These are phyloP conservation scores for Scenedesmus sp. DNA, from an alignment of 163 green algal species.

Conservation along the genomic window DNA sequence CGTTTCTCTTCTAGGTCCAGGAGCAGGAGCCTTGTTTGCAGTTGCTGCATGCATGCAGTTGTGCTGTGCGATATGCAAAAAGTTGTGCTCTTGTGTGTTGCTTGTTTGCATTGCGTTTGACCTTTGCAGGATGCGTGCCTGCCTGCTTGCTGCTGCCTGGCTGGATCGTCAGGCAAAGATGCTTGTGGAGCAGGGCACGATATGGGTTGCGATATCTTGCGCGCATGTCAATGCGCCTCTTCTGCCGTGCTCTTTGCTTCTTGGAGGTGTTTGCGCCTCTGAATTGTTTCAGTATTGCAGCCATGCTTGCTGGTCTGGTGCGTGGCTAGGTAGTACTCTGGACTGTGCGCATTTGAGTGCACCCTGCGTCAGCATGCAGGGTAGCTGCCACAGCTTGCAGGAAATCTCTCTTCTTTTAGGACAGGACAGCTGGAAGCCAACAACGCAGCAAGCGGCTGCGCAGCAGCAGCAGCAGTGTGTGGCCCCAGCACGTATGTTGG, in stretches of 20 bases:
- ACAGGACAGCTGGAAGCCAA: neutral
- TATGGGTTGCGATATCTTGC: neutral
- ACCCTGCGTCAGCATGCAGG: neutral
- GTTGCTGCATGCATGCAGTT: neutral
- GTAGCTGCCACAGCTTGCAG: neutral
- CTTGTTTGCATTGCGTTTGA: neutral
- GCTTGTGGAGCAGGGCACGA: neutral
- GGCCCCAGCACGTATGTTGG: neutral
- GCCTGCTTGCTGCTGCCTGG: neutral
- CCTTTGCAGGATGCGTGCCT: neutral
- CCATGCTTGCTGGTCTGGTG: neutral
- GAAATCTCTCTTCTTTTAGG: too few species aligned
- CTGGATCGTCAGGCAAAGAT: neutral
- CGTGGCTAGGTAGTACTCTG: neutral
- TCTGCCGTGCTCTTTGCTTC: neutral
- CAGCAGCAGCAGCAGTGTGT: slow-evolving; percentile 3
- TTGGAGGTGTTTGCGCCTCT: neutral
- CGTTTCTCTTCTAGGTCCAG: neutral
- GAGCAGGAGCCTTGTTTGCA: neutral
- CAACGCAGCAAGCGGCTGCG: neutral
- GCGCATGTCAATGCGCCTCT: too few species aligned
- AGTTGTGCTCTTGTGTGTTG: neutral
- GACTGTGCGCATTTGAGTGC: neutral
- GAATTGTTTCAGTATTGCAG: neutral
- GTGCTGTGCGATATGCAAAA: neutral